Conservation (phyloP, 192 early-diverging fungal species). For the Backusella tarrabulga region DNA sequence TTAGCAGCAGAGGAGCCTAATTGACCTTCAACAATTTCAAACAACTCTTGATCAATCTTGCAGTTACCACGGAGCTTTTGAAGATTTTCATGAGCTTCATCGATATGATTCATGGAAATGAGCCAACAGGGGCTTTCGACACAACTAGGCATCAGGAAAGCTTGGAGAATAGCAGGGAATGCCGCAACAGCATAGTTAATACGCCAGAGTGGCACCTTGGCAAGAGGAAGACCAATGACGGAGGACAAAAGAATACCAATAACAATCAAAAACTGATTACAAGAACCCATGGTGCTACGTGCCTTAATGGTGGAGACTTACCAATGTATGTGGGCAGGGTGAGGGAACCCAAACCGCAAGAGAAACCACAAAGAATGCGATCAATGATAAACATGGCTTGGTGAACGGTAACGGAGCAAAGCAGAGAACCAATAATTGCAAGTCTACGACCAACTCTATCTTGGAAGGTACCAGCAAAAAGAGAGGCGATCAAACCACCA, state of each 20-base stretch:
- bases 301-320: constrained; percentile 73
- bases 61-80: constrained; percentile 50
- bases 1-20: constrained; percentile 4
- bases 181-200: constrained; percentile 61
- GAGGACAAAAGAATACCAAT: constrained; percentile 75
- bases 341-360: constrained; percentile 63
- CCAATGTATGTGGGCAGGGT: constrained; percentile 65
- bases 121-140: constrained; percentile 79
- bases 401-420: constrained; percentile 60
- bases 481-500: constrained; percentile 56
- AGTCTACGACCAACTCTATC: constrained; percentile 44
- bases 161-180: constrained; percentile 57
- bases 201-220: constrained; percentile 66
- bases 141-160: constrained; percentile 60
- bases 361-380: constrained; percentile 71
- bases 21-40: constrained; percentile 56
- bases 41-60: constrained; percentile 60
- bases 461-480: constrained; percentile 48
- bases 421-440: constrained; percentile 59
- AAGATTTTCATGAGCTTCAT: constrained; percentile 56
- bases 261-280: constrained; percentile 79
- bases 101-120: constrained; percentile 57
- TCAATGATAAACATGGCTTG: constrained; percentile 68
- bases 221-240: constrained; percentile 59
- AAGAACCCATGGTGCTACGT: constrained; percentile 68